phyloP scores from a whole-genome alignment of 2,329 filamentous ascomycete species.

The Talaromyces piceae region DNA sequence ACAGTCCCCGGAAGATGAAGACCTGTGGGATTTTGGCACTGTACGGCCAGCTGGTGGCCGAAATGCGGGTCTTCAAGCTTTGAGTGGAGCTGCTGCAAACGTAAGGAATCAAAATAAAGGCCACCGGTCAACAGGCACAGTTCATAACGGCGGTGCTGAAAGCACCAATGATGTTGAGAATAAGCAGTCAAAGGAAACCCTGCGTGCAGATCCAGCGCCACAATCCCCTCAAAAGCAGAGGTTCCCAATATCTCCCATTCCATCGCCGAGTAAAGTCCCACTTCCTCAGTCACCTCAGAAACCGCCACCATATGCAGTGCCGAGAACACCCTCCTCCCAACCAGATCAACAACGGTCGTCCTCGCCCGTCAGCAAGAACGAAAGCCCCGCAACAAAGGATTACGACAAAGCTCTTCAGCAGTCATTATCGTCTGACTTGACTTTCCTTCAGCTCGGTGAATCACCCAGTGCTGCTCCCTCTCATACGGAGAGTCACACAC shows the following conservation, averaged over 20 bases:
- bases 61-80: conserved; percentile 56
- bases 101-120: conserved; percentile 53
- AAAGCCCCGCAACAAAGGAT: conserved; percentile 31
- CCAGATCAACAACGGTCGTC: conserved; percentile 39
- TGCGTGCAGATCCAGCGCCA: conserved; percentile 51
- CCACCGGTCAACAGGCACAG: conserved; percentile 24
- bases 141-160: background rate
- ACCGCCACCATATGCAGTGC: conserved; percentile 42
- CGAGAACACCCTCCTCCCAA: conserved; percentile 37
- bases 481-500: conserved; percentile 10
- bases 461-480: conserved; percentile 14
- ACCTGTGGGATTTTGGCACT: conserved; percentile 98
- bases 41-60: conserved; percentile 68
- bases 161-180: conserved; percentile 21
- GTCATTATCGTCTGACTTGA: conserved; percentile 34
- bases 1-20: conserved; percentile 58
- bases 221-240: conserved; percentile 49
- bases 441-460: conserved; percentile 31
- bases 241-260: conserved; percentile 23
- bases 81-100: conserved; percentile 79
- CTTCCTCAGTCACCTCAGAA: conserved; percentile 55
- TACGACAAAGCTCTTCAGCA: conserved; percentile 37
- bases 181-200: conserved; percentile 19
- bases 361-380: conserved; percentile 24
- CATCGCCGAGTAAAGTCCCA: conserved; percentile 54